phyloP scores from a whole-genome alignment of 2,329 filamentous ascomycete genomes.

The Neonectria hederae region DNA sequence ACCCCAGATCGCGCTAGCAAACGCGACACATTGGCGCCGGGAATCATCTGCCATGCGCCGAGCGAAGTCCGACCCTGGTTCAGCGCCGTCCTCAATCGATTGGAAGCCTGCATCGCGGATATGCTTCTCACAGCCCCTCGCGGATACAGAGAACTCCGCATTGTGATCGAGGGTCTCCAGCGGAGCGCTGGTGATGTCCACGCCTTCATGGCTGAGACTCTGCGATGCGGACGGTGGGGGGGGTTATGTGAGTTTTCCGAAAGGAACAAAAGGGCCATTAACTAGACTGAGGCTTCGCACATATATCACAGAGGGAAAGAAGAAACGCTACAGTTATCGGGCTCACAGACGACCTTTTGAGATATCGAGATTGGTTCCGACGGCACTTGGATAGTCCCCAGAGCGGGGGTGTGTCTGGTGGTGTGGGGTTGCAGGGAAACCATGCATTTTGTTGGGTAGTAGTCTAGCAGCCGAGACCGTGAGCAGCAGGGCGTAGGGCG shows the following conservation, averaged over 20 bases:
- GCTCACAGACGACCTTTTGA: background rate
- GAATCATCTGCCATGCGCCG: conserved; percentile 72
- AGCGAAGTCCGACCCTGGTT: conserved; percentile 58
- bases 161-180: conserved; percentile 26
- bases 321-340: background rate
- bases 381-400: conserved; percentile 7
- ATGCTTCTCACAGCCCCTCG: conserved; percentile 23
- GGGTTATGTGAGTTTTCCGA: conserved; percentile 5
- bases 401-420: conserved; percentile 13
- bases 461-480: conserved; percentile 7
- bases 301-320: conserved; percentile 1
- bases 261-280: background rate
- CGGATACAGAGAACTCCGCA: conserved; percentile 20
- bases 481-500: conserved; percentile 9
- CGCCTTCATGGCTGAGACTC: conserved; percentile 28
- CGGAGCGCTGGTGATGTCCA: conserved; percentile 28
- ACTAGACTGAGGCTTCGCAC: background rate
- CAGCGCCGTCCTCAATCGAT: conserved; percentile 61
- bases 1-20: conserved; percentile 68
- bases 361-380: background rate
- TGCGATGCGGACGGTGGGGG: background rate
- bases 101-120: conserved; percentile 55
- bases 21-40: conserved; percentile 67
- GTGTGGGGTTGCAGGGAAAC: conserved; percentile 32
- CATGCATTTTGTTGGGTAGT: conserved; percentile 22